A percentile compares a stretch with the other conserved stretches of the same genome.
Conservation (phyloP, 306 rosid genomes). For the Fagus crenata region DNA sequence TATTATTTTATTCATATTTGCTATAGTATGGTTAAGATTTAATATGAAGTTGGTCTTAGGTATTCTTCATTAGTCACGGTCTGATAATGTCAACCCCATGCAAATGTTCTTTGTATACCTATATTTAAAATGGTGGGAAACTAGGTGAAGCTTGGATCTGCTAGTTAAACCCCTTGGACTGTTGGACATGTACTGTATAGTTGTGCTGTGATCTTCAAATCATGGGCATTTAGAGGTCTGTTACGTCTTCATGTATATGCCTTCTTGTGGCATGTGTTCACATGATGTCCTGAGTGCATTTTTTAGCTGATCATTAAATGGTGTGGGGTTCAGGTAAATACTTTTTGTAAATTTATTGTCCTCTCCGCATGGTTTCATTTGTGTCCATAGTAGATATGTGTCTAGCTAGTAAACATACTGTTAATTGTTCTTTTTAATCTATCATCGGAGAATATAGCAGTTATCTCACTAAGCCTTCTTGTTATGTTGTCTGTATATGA, state of each 20-base stretch:
- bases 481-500: not conserved
- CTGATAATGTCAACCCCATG: not conserved
- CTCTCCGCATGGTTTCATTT: not conserved
- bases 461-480: not conserved
- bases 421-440: not conserved
- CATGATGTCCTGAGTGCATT: not conserved
- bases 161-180: not conserved
- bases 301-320: not conserved
- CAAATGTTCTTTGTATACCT: not conserved
- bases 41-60: not conserved
- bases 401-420: not conserved
- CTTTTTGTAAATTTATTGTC: not conserved
- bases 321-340: not conserved
- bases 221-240: not conserved
- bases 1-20: not conserved
- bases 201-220: constrained; percentile 3
- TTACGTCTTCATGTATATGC: not conserved
- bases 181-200: not conserved
- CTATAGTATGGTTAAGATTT: not conserved
- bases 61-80: not conserved
- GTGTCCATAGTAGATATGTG: not conserved
- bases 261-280: not conserved
- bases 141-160: not conserved
- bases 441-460: not conserved
- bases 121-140: not conserved